Conservation (phyloP, 345 rosid species). For the Sisymbrium irio region DNA sequence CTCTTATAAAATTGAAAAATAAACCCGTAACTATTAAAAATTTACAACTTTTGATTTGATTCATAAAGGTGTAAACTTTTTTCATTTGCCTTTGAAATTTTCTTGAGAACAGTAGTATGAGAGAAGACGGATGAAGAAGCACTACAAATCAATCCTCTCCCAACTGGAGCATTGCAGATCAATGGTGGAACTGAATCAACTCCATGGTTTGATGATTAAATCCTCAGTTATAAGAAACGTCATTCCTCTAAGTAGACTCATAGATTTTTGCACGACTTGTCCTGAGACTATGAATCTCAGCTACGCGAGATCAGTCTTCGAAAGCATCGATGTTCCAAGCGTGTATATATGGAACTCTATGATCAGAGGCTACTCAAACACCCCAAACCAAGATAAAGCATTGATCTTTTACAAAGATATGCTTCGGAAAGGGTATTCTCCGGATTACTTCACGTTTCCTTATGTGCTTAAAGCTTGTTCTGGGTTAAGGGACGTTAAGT, state of each 20-base stretch:
- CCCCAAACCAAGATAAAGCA: slow-evolving; percentile 18
- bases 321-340: slow-evolving; percentile 26
- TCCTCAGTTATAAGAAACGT: slow-evolving; percentile 33
- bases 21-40: not conserved
- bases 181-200: slow-evolving; percentile 30
- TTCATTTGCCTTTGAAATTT: no score
- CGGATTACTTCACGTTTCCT: slow-evolving; percentile 36
- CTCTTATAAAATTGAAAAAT: not conserved
- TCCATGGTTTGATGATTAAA: slow-evolving; percentile 39
- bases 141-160: slow-evolving; percentile 25
- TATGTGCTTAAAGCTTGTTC: slow-evolving; percentile 39
- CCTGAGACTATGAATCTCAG: slow-evolving; percentile 22
- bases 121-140: slow-evolving; percentile 24
- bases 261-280: slow-evolving; percentile 28
- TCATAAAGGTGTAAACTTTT: no score
- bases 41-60: not conserved
- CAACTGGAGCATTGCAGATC: slow-evolving; percentile 35
- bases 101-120: no score
- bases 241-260: slow-evolving; percentile 35
- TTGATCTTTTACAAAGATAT: slow-evolving; percentile 29
- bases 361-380: slow-evolving; percentile 40
- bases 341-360: slow-evolving; percentile 44
- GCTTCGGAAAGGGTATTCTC: slow-evolving; percentile 32
- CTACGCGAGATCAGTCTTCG: slow-evolving; percentile 33
- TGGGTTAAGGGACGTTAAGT: not conserved